Percentiles rank a stretch among this genome's conserved stretches.
phyloP scores from a whole-genome alignment of 1,284 basidiomycete genomes.

The Heliocybe sulcata region DNA sequence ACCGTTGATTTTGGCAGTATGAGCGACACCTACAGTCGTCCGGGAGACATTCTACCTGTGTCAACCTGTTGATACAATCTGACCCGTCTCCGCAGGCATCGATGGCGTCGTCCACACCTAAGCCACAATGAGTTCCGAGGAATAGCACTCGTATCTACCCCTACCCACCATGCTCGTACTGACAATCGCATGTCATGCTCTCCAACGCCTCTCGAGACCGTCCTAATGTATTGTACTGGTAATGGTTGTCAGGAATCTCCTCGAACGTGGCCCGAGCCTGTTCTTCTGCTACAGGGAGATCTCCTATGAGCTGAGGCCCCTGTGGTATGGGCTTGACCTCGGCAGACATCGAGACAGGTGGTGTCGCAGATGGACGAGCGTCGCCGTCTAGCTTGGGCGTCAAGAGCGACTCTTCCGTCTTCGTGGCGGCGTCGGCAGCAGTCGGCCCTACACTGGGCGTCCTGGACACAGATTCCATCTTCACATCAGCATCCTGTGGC shows the following conservation, averaged over 20 bases:
- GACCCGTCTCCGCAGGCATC: constrained; percentile 84
- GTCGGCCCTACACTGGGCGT: not conserved
- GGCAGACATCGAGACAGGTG: constrained; percentile 14
- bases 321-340: constrained; percentile 17
- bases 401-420: constrained; percentile 7
- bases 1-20: constrained; percentile 93
- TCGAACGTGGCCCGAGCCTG: constrained; percentile 72
- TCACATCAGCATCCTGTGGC: constrained; percentile 4
- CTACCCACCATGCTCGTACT: constrained; percentile 73
- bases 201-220: constrained; percentile 84
- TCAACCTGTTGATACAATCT: constrained; percentile 96
- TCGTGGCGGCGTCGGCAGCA: not conserved
- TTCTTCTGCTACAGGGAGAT: constrained; percentile 71
- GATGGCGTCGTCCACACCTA: constrained; percentile 50
- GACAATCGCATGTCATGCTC: constrained; percentile 91
- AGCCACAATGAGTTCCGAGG: constrained; percentile 11
- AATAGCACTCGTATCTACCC: constrained; percentile 9
- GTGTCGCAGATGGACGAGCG: constrained; percentile 24
- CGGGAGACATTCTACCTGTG: constrained; percentile 91
- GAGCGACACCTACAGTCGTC: constrained; percentile 82
- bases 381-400: constrained; percentile 7
- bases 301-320: constrained; percentile 62
- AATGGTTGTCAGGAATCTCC: constrained; percentile 75
- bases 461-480: constrained; percentile 4
- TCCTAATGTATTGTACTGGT: constrained; percentile 86